A percentile compares a stretch with the other conserved stretches of the same genome.
phyloP scores from a whole-genome alignment of 805 yeast species.

The Sugiyamaella americana region DNA sequence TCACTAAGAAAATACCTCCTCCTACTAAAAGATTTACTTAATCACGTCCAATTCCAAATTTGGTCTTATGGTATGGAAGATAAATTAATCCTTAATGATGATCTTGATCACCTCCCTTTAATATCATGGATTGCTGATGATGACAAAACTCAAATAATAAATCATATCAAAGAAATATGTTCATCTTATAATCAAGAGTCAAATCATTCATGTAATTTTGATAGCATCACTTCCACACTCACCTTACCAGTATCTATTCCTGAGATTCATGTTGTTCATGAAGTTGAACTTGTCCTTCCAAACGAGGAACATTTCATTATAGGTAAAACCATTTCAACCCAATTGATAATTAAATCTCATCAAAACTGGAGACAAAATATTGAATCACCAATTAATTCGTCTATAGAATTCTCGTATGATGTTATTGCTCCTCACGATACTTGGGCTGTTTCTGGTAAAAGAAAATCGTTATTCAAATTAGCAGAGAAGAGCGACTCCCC shows the following conservation, averaged over 20 bases:
- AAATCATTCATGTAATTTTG: neutral
- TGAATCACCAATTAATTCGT: slow-evolving; percentile 6
- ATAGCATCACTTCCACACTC: slow-evolving; percentile 24
- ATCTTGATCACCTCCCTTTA: neutral
- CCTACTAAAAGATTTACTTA: neutral
- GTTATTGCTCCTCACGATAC: slow-evolving; percentile 51
- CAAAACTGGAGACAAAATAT: slow-evolving; percentile 39
- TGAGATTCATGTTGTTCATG: slow-evolving; percentile 51
- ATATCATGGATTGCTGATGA: neutral
- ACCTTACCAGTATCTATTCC: slow-evolving; percentile 60
- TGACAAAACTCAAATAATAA: neutral
- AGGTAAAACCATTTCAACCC: slow-evolving; percentile 55
- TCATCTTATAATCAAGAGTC: neutral
- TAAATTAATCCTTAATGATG: neutral
- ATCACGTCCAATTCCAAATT: neutral
- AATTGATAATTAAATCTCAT: slow-evolving; percentile 39
- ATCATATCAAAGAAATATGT: neutral
- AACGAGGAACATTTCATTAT: slow-evolving; percentile 43
- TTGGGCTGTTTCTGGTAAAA: slow-evolving; percentile 78
- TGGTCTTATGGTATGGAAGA: slow-evolving; percentile 4
- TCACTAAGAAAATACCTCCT: neutral
- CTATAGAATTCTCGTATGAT: slow-evolving; percentile 40
- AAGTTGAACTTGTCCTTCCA: slow-evolving; percentile 40
- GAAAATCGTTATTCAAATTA: slow-evolving; percentile 45
- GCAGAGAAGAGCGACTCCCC: neutral